phyloP scores from a whole-genome alignment of 495 filamentous ascomycete genomes.

The Ascobolus immersus region DNA sequence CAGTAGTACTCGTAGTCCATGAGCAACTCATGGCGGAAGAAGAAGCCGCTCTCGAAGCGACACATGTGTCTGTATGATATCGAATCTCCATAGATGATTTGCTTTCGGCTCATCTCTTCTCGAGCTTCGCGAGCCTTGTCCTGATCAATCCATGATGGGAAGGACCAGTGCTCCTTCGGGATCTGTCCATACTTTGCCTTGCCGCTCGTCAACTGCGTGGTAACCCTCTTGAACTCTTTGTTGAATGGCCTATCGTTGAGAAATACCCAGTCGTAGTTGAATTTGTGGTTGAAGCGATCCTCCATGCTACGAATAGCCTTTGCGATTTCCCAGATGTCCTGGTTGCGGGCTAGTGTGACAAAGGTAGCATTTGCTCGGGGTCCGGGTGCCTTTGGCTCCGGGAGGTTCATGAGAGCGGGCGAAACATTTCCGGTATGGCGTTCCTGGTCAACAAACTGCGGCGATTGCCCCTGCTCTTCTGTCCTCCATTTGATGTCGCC shows the following conservation, averaged over 20 bases:
- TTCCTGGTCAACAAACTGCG: too few species aligned
- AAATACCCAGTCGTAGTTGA: conserved; percentile 98
- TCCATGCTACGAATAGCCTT: conserved; percentile 84
- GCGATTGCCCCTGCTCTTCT: too few species aligned
- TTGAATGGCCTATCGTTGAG: conserved; percentile 88
- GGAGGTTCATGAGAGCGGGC: too few species aligned
- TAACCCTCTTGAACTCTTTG: conserved; percentile 74
- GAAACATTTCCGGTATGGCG: too few species aligned
- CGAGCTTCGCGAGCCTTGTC: conserved; percentile 58
- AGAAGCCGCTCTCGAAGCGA: conserved; percentile 79
- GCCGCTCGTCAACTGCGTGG: conserved; percentile 65
- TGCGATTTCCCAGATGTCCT: conserved; percentile 86
- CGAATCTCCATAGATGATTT: conserved; percentile 89
- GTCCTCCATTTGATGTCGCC: too few species aligned
- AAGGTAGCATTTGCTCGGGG: conserved; percentile 85
- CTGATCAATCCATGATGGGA: conserved; percentile 63
- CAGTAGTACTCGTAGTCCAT: conserved; percentile 78
- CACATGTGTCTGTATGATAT: conserved; percentile 86
- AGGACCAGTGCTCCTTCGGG: conserved; percentile 69
- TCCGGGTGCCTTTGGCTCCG: too few species aligned
- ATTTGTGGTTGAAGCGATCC: conserved; percentile 88
- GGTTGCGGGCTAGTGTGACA: conserved; percentile 78
- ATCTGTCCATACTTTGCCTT: conserved; percentile 73
- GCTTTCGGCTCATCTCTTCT: conserved; percentile 41
- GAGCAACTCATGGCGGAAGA: conserved; percentile 66